Evolutionary conservation across 2,329 filamentous ascomycete species (phyloP).

Genomic region (Epichloe hybrida): DNA sequence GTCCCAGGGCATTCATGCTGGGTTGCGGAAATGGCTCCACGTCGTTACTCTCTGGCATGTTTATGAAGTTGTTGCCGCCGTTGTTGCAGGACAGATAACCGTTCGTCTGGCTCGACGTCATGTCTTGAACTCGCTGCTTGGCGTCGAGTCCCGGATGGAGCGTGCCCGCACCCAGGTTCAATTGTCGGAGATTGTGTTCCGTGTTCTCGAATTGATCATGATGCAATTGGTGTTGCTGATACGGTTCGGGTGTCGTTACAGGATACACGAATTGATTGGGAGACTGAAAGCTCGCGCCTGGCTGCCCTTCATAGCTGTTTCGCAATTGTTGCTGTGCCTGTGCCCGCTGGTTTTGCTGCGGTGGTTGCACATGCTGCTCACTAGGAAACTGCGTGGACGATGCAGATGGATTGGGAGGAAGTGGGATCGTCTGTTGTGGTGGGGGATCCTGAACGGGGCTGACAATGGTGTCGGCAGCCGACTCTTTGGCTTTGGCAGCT

Average conservation of each 20-base stretch:
- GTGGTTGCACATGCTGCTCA: constrained; percentile 7
- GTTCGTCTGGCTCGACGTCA: constrained; percentile 11
- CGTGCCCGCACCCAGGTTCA: constrained; percentile 13
- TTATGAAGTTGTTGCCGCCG: constrained; percentile 11
- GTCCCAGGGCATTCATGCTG: constrained; percentile 17
- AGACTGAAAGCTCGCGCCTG: constrained; percentile 7
- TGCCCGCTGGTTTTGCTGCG: constrained; percentile 9
- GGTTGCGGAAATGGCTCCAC: constrained; percentile 19
- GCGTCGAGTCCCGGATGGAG: constrained; percentile 15
- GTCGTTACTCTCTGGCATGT: constrained; percentile 12
- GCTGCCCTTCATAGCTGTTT: neutral
- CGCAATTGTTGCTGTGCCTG: neutral
- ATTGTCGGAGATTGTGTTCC: constrained; percentile 13
- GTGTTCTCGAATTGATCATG: constrained; percentile 15
- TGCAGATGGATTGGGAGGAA: constrained; percentile 12
- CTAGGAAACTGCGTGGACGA: constrained; percentile 10
- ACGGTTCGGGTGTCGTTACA: constrained; percentile 14
- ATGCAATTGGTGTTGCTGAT: constrained; percentile 14
- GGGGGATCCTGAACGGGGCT: constrained; percentile 51
- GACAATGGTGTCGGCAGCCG: constrained; percentile 50
- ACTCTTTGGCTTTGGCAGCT: constrained; percentile 28
- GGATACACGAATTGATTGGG: constrained; percentile 14
- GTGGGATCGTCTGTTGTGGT: constrained; percentile 21
- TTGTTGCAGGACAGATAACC: constrained; percentile 11
- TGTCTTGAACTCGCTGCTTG: constrained; percentile 12